phyloP scores from a whole-genome alignment of 2,329 filamentous ascomycete species.

The Hymenoscyphus scutula region DNA sequence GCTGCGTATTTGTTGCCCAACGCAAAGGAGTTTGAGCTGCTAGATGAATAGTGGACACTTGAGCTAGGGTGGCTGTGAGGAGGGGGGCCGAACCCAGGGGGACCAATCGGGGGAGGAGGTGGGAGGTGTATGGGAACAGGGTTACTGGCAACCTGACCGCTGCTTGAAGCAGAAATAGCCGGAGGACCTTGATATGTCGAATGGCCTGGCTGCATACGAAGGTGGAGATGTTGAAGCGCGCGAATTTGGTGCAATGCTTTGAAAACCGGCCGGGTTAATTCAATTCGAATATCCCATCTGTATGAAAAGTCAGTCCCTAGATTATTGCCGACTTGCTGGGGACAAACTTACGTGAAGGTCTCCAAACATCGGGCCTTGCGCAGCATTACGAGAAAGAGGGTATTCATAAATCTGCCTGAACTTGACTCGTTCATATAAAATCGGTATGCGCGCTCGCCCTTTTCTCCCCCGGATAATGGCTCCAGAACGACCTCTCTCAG shows the following conservation, averaged over 20 bases:
- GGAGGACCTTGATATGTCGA: constrained; percentile 53
- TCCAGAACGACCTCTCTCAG: constrained; percentile 56
- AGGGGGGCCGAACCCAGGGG: constrained; percentile 10
- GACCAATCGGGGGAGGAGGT: constrained; percentile 11
- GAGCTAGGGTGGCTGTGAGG: constrained; percentile 7
- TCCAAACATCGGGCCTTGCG: constrained; percentile 55
- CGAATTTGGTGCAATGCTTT: constrained; percentile 53
- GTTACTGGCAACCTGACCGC: background rate
- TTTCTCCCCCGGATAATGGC: constrained; percentile 50
- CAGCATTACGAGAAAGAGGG: constrained; percentile 54
- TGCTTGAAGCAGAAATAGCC: constrained; percentile 37
- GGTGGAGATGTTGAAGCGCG: constrained; percentile 51
- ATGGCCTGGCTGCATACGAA: constrained; percentile 57
- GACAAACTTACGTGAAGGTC: constrained; percentile 48
- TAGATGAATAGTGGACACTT: constrained; percentile 8
- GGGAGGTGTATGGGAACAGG: constrained; percentile 12
- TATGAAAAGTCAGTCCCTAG: background rate
- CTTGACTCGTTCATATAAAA: constrained; percentile 53
- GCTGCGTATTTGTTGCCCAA: constrained; percentile 10
- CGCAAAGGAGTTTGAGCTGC: constrained; percentile 10
- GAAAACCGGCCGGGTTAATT: constrained; percentile 58
- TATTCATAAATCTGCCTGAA: constrained; percentile 64
- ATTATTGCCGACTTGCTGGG: background rate
- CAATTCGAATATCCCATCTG: constrained; percentile 64
- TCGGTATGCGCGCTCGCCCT: constrained; percentile 53